Evolutionary conservation across 208 protist species (phyloP).

Genomic region (Leishmania aethiopica): DNA sequence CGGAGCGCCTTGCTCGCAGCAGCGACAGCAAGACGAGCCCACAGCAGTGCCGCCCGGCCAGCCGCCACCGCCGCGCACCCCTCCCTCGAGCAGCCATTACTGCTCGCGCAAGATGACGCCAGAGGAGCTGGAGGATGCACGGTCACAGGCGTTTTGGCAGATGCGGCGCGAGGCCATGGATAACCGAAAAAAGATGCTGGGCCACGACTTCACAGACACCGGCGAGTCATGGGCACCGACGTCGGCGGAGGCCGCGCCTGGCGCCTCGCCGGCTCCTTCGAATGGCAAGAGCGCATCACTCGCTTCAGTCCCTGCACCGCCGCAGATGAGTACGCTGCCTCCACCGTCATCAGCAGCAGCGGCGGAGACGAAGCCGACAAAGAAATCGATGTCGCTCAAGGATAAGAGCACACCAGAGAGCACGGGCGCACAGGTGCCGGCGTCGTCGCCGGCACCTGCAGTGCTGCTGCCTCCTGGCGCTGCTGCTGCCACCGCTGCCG

Average conservation of each 20-base stretch:
- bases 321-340: not conserved
- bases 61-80: constrained; percentile 44
- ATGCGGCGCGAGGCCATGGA: constrained; percentile 85
- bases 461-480: not conserved
- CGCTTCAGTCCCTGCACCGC: not conserved
- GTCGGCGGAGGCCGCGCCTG: not conserved
- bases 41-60: constrained; percentile 26
- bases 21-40: constrained; percentile 3
- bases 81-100: constrained; percentile 37
- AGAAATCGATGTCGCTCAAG: not conserved
- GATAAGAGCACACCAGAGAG: constrained; percentile 18
- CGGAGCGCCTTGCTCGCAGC: not conserved
- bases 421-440: constrained; percentile 14
- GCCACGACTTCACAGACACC: constrained; percentile 24
- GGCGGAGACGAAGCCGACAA: not conserved
- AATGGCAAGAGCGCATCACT: not conserved
- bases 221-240: not conserved
- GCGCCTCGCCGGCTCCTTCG: not conserved
- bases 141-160: constrained; percentile 85
- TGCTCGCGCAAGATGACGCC: constrained; percentile 52
- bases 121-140: constrained; percentile 66
- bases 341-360: not conserved
- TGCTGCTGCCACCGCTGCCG: not conserved
- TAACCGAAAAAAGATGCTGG: constrained; percentile 79
- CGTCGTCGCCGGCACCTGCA: not conserved